These are phyloP conservation scores for Metahyphopichia silvanorum DNA, from an alignment of 805 yeast species.

Conservation along the genomic window DNA sequence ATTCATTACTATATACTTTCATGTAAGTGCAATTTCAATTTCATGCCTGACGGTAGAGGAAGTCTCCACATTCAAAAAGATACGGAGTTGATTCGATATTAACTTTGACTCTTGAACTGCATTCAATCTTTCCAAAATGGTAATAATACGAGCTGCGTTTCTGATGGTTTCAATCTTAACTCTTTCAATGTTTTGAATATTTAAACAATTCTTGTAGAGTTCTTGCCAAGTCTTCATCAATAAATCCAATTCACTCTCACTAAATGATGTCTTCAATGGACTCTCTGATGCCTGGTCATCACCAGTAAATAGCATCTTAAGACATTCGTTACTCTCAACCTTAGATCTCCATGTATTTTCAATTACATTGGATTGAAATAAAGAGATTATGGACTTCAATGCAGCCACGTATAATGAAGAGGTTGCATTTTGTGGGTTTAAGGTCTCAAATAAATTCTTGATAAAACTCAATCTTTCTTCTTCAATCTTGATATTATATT, in stretches of 20 bases:
- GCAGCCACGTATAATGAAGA: neutral
- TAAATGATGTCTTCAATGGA: conserved; percentile 4
- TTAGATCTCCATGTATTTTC: conserved; percentile 63
- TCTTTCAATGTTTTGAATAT: conserved; percentile 48
- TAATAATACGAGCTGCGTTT: conserved; percentile 19
- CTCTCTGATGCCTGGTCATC: conserved; percentile 4
- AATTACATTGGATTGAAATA: conserved; percentile 23
- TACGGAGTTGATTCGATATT: conserved; percentile 11
- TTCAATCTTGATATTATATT: conserved; percentile 42
- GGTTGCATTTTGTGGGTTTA: conserved; percentile 3
- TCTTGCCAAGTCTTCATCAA: conserved; percentile 24
- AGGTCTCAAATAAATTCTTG: conserved; percentile 32
- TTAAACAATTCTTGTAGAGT: conserved; percentile 27
- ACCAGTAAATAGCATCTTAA: conserved; percentile 15
- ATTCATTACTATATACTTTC: too few species aligned
- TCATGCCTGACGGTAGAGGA: conserved; percentile 49
- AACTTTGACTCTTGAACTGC: conserved; percentile 8
- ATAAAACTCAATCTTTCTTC: conserved; percentile 41
- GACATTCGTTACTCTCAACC: conserved; percentile 40
- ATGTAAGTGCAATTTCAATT: conserved; percentile 6
- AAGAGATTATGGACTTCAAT: conserved; percentile 8
- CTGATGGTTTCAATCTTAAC: conserved; percentile 52
- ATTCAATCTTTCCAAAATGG: conserved; percentile 12
- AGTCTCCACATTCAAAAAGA: conserved; percentile 27
- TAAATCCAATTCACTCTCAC: conserved; percentile 5